phyloP scores from a whole-genome alignment of 208 protist genomes.

The Novymonas esmeraldas region DNA sequence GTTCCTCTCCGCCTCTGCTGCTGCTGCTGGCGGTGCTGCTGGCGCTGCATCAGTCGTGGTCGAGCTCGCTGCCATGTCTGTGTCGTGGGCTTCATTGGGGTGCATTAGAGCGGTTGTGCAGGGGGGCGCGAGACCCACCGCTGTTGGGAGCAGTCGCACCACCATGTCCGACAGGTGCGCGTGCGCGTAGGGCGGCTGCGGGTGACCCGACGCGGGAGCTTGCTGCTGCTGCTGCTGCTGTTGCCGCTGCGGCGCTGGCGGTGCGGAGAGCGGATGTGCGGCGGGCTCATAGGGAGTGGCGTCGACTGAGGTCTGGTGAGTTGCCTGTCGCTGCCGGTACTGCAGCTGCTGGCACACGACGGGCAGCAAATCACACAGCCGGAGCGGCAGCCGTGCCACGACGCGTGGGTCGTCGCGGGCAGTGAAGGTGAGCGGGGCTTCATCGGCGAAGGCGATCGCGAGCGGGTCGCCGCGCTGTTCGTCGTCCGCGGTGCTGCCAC shows the following conservation, averaged over 20 bases:
- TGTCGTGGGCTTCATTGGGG: slow-evolving; percentile 3
- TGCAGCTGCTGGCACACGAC: slow-evolving; percentile 22
- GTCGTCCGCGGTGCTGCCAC: not conserved
- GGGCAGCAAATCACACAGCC: slow-evolving; percentile 21
- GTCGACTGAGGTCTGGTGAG: slow-evolving; percentile 20
- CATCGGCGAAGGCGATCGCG: slow-evolving; percentile 8
- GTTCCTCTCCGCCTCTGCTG: not conserved
- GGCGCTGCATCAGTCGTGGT: not conserved
- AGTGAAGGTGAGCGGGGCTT: slow-evolving; percentile 31
- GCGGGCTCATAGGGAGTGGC: not conserved
- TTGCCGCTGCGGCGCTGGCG: not conserved
- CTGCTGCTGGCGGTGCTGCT: not conserved
- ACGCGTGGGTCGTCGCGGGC: slow-evolving; percentile 26
- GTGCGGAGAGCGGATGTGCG: not conserved
- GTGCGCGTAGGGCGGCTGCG: not conserved
- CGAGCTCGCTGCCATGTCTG: not conserved
- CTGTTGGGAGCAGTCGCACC: slow-evolving; percentile 14
- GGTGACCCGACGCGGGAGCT: not conserved
- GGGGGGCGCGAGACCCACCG: slow-evolving; percentile 18
- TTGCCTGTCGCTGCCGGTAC: slow-evolving; percentile 28
- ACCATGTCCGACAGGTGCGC: slow-evolving; percentile 23
- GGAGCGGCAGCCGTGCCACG: slow-evolving; percentile 23
- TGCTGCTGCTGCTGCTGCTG: too few species aligned
- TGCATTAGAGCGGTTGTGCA: slow-evolving; percentile 27
- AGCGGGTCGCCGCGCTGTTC: slow-evolving; percentile 12